Evolutionary conservation across 2,329 filamentous ascomycete genomes (phyloP), one percentile per base, ranked within the genome.

Genomic region (Fusarium annulatum): DNA sequence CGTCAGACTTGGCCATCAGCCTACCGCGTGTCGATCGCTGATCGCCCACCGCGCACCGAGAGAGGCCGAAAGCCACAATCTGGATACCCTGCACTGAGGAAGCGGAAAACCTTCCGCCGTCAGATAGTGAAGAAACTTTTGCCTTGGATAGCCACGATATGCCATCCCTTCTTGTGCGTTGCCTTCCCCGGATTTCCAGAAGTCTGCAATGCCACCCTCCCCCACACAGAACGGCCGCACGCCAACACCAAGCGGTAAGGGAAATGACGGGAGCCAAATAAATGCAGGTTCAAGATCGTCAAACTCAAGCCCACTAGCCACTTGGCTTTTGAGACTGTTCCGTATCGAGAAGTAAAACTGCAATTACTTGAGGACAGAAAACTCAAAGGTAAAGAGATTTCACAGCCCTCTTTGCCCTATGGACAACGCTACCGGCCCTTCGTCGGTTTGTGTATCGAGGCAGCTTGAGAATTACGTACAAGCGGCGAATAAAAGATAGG

Each of bases 101-200:
- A 43, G 64, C 68, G 68, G 71, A 74, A 74, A 42, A 7, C 1
- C 48, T 71, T 73, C 71, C 71, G 71, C 71, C 67, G 71, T 68
- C 67, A 60, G 52, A 69, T 49, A 42, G 33, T 26, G 39, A 34
- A 57, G 10, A 12, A 48, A 64, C 46, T 39, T 52, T 41, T 49
- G 36, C 63, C 58, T 60, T 49, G 33, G 28, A 30, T 56, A 70
- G 38, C 58, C 67, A 56, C 43, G 48, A 42, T 39, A n/a, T 34
- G 42, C 46, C 56, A 42, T 59, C 23, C 34, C 23, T 39, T 45
- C 45, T 51, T 59, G 19, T 66, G 43, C 28, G 41, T 34, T 39
- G 56, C n/a, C 21, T 71, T 74, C 71, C 71, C 71, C 71, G 46
- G 71, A 71, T 74, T 73, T 73, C 71, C 71, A 74, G 71, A 73